A percentile compares a stretch with the other conserved stretches of the same genome.
Evolutionary conservation across 495 filamentous ascomycete genomes (phyloP).

Genomic region (Aspergillus asperescens): DNA sequence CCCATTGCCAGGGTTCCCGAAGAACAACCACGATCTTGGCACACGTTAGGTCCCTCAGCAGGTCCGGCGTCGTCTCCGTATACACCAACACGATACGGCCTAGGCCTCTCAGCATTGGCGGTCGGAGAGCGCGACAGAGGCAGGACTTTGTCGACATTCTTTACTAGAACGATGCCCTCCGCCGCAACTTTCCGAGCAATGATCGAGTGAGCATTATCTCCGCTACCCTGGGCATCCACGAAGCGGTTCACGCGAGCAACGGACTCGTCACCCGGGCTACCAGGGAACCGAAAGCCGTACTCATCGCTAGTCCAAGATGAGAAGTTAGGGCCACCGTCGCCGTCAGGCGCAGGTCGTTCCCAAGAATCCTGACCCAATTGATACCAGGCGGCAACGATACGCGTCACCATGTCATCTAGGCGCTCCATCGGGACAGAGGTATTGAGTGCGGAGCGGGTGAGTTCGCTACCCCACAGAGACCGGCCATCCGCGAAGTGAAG

Average conservation of each 20-base stretch:
- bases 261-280: constrained; percentile 51
- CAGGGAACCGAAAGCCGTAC: constrained; percentile 59
- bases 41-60: constrained; percentile 67
- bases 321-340: constrained; percentile 76
- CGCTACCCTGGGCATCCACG: constrained; percentile 60
- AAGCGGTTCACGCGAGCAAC: constrained; percentile 69
- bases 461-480: constrained; percentile 71
- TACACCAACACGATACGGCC: constrained; percentile 59
- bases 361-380: constrained; percentile 77
- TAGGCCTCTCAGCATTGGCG: constrained; percentile 31
- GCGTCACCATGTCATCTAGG: constrained; percentile 88
- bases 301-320: constrained; percentile 79
- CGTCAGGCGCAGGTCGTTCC: constrained; percentile 49
- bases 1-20: constrained; percentile 78
- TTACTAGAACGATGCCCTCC: constrained; percentile 81
- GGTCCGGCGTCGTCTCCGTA: constrained; percentile 80
- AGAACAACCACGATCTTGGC: constrained; percentile 73
- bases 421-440: constrained; percentile 74
- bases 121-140: constrained; percentile 56
- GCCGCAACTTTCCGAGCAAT: constrained; percentile 69
- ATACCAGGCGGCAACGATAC: constrained; percentile 90
- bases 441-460: constrained; percentile 77
- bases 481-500: constrained; percentile 68
- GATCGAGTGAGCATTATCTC: constrained; percentile 58
- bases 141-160: constrained; percentile 62